Evolutionary conservation across 2,329 filamentous ascomycete genomes (phyloP), one percentile per base, ranked within the genome.

Genomic region (Graphilbum fragrans): DNA sequence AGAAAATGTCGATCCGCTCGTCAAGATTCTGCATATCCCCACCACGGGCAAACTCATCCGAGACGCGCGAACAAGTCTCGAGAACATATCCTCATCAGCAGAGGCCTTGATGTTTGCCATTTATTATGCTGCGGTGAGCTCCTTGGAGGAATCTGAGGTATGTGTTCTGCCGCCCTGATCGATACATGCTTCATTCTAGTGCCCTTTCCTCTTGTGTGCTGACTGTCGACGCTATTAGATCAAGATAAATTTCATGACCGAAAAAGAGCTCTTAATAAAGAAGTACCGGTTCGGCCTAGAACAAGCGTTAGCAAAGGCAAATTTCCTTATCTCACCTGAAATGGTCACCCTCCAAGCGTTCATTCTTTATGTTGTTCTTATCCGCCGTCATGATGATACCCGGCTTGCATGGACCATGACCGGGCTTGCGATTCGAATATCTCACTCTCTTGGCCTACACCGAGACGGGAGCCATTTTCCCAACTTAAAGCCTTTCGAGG

Each of bases 31-130:
- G 9, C 68, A 72, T 47, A 61, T 70, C 42, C 66, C 69, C 0
- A 64, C 60, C 2, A 48, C 69, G 2, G 53, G 44, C 2, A 59
- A 62, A 32, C 53, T 66, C 37, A 50, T 63, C 7, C 59, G 61
- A 3, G 55, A 58, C 7, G 67, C 79, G 2, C 67, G 75, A 29
- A 69, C 67, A 32, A 73, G 77, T 41, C 62, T 78, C 17, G 67
- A 74, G 35, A 73, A 65, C 25, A 64, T 86, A 2, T 67, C 64
- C 0, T 66, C 72, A 1, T 63, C 62, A 0, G 61, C 77, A 6
- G 76, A 82, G 51, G 76, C 77, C 1, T 57, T 85, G 11, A 66
- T 81, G 51, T 83, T 83, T 51, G 60, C 74, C 42, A 67, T 80
- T 23, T 79, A 78, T 51, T 76, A 70, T 38, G 65, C 66, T 2